These are phyloP conservation scores for Trichoderma aggressivum DNA, from an alignment of 2,329 filamentous ascomycete genomes.

Conservation along the genomic window DNA sequence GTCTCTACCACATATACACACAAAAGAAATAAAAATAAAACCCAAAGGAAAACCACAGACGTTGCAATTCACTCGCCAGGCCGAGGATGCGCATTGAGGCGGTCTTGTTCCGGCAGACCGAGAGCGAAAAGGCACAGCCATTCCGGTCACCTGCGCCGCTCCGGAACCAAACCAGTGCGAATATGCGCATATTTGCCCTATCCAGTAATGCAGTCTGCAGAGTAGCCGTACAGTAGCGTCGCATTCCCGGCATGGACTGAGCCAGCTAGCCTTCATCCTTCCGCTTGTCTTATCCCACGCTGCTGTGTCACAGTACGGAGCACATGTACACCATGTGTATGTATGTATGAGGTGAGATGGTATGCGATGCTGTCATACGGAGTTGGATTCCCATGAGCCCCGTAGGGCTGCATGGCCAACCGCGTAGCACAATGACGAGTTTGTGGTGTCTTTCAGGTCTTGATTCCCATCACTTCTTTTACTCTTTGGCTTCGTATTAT, in stretches of 20 bases:
- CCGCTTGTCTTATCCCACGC: too few species aligned
- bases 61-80: neutral
- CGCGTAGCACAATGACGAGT: neutral
- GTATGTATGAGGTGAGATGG: neutral
- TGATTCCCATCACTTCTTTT: neutral
- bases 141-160: neutral
- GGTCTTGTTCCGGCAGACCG: neutral
- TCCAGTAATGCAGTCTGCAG: neutral
- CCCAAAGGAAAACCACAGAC: neutral
- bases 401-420: conserved; percentile 2
- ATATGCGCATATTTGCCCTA: neutral
- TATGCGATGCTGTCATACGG: neutral
- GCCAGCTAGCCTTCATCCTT: neutral
- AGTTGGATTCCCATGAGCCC: neutral
- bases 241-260: neutral
- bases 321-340: too few species aligned
- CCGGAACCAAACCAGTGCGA: neutral
- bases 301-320: too few species aligned
- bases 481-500: neutral
- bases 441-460: neutral
- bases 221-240: neutral
- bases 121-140: conserved; percentile 1
- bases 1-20: neutral
- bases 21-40: neutral
- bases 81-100: neutral